Evolutionary conservation across 306 rosid species (phyloP).

Genomic region (Citrullus mucosospermus): DNA sequence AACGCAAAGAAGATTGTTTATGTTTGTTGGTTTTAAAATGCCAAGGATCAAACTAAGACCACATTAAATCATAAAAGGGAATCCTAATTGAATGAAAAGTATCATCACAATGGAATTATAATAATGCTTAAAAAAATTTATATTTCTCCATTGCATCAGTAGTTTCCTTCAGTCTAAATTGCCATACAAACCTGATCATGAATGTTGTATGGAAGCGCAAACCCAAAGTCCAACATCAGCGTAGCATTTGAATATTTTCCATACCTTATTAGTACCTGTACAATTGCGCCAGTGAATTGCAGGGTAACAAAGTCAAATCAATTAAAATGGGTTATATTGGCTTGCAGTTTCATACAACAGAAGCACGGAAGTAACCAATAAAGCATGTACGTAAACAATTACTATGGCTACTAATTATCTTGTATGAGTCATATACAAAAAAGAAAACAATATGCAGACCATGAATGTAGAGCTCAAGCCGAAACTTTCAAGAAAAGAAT

Average conservation of each 20-base stretch:
- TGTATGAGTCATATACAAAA: neutral
- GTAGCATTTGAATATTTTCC: conserved; percentile 78
- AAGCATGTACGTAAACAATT: neutral
- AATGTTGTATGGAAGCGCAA: conserved; percentile 55
- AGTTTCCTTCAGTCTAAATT: neutral
- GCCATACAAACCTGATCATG: conserved; percentile 52
- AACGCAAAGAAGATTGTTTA: neutral
- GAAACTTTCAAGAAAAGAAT: neutral
- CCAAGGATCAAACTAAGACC: neutral
- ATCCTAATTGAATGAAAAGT: neutral
- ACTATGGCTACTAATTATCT: neutral
- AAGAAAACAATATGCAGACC: neutral
- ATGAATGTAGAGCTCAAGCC: neutral
- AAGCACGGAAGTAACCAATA: neutral
- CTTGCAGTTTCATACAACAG: neutral
- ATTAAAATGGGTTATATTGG: neutral
- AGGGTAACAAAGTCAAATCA: neutral
- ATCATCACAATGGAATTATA: neutral
- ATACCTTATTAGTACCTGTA: conserved; percentile 65
- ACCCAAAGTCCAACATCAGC: conserved; percentile 73
- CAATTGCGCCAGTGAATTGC: neutral
- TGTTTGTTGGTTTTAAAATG: neutral
- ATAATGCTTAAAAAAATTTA: neutral
- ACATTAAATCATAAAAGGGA: neutral
- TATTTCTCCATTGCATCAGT: neutral